Conservation (phyloP, 306 rosid species). For the Senna tora region DNA sequence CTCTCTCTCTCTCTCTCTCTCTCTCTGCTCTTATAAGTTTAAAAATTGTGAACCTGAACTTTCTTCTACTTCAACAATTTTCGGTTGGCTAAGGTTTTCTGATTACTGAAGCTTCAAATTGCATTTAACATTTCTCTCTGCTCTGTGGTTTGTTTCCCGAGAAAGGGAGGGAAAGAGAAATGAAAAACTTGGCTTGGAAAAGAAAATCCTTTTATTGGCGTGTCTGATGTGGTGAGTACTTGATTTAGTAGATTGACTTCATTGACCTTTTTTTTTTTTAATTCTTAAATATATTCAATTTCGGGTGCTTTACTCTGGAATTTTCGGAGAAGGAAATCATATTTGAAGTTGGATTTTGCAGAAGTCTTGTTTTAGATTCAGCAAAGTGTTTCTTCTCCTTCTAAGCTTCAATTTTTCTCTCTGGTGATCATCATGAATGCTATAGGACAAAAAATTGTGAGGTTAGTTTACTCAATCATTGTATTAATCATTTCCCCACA, state of each 20-base stretch:
- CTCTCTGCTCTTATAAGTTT: neutral
- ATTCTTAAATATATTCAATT: neutral
- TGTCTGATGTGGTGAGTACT: constrained; percentile 15
- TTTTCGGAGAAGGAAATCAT: neutral
- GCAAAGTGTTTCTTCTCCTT: constrained; percentile 26
- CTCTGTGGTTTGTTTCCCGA: neutral
- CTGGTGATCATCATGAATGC: constrained; percentile 50
- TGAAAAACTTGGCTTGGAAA: neutral
- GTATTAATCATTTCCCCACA: neutral
- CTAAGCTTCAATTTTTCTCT: constrained; percentile 14
- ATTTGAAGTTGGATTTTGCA: constrained; percentile 36
- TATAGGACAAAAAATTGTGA: constrained; percentile 52
- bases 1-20: neutral
- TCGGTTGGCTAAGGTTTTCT: neutral
- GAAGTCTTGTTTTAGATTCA: constrained; percentile 26
- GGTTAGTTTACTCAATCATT: constrained; percentile 51
- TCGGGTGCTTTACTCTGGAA: neutral
- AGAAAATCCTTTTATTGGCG: neutral
- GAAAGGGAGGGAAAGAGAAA: neutral
- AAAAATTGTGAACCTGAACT: neutral
- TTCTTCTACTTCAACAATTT: neutral
- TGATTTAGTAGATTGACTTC: constrained; percentile 33
- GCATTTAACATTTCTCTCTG: neutral
- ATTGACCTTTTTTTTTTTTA: constrained; percentile 2
- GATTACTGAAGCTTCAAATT: neutral